Percentiles rank a stretch among this genome's conserved stretches.
phyloP scores from a whole-genome alignment of 306 rosid genomes.

The Chamaecrista fasciculata region DNA sequence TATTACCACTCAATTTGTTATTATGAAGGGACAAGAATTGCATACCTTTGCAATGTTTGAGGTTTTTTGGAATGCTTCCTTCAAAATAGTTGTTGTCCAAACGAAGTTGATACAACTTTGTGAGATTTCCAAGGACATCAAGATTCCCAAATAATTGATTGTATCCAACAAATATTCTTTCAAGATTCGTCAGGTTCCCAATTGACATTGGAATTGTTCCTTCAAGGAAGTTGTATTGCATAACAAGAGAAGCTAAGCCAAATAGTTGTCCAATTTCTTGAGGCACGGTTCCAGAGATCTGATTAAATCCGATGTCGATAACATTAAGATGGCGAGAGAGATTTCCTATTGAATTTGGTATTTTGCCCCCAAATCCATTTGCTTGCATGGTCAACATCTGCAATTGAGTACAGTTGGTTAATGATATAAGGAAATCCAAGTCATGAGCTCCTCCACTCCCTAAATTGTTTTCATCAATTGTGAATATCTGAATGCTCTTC shows the following conservation, averaged over 20 bases:
- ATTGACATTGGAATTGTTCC: constrained; percentile 31
- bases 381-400: rapidly evolving
- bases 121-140: constrained; percentile 21
- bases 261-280: constrained; percentile 20
- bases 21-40: not conserved
- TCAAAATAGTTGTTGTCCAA: not conserved
- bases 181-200: constrained; percentile 28
- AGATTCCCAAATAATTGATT: constrained; percentile 25
- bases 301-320: not conserved
- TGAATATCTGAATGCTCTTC: not conserved
- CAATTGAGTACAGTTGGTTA: constrained; percentile 32
- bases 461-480: no score
- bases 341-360: constrained; percentile 23
- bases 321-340: no score
- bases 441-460: constrained; percentile 23
- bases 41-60: constrained; percentile 7
- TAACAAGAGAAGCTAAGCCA: not conserved
- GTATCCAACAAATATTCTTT: not conserved
- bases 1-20: constrained; percentile 25
- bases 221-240: not conserved
- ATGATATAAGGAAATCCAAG: constrained; percentile 31
- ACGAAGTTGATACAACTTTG: constrained; percentile 3
- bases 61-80: constrained; percentile 26
- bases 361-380: constrained; percentile 27
- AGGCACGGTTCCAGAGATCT: constrained; percentile 33